Evolutionary conservation across 2,329 filamentous ascomycete species (phyloP).

Genomic region (Endothia cerciana): DNA sequence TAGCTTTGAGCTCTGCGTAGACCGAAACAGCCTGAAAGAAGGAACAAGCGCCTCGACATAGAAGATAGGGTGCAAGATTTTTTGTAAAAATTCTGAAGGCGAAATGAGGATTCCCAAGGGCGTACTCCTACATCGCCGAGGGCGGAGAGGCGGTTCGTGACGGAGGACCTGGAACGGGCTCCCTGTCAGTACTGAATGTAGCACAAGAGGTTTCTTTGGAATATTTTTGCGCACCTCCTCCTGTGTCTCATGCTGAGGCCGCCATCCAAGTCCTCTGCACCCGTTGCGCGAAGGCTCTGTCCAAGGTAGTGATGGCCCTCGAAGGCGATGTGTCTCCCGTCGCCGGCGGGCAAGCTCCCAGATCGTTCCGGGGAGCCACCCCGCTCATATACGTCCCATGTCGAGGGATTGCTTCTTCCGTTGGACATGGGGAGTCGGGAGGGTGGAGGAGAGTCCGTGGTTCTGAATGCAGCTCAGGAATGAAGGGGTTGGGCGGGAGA

Average conservation of each 20-base stretch:
- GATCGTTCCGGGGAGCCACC: constrained; percentile 44
- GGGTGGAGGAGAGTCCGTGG: neutral
- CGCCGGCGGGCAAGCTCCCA: constrained; percentile 46
- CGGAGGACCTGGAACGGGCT: constrained; percentile 54
- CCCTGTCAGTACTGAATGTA: neutral
- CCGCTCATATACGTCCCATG: constrained; percentile 53
- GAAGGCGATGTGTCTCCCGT: constrained; percentile 46
- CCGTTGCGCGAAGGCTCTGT: constrained; percentile 39
- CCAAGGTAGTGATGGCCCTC: constrained; percentile 53
- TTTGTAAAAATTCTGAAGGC: no score
- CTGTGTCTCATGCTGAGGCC: constrained; percentile 38
- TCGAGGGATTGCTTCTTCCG: constrained; percentile 42
- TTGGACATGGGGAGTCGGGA: constrained; percentile 23
- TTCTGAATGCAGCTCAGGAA: neutral
- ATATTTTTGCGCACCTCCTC: constrained; percentile 44
- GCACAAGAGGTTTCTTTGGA: constrained; percentile 10
- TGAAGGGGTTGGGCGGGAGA: neutral
- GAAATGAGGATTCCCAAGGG: neutral
- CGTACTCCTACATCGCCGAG: constrained; percentile 68
- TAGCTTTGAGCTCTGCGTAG: neutral
- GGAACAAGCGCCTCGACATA: neutral
- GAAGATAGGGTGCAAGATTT: neutral
- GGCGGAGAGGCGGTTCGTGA: constrained; percentile 59
- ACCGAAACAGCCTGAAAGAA: neutral
- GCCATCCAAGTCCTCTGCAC: constrained; percentile 37